Percentiles rank a stretch among this genome's conserved stretches.
These are phyloP conservation scores for Pseudozyma sp. DNA, from an alignment of 1,284 basidiomycete genomes.

Conservation along the genomic window DNA sequence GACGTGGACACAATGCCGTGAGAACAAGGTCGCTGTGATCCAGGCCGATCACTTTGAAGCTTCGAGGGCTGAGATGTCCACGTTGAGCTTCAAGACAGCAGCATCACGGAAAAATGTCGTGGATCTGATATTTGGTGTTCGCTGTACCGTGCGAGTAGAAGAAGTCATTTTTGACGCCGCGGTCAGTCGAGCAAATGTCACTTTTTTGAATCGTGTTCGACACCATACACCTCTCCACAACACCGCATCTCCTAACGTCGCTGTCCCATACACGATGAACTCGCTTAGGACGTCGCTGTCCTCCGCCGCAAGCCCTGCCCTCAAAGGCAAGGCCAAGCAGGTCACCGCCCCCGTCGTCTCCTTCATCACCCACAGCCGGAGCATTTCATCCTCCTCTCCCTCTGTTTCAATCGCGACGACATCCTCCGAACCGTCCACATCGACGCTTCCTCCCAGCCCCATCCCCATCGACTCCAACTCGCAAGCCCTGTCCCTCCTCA, in stretches of 20 bases:
- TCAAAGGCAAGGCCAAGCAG: constrained; percentile 46
- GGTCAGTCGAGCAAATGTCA: not conserved
- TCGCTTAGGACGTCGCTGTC: constrained; percentile 22
- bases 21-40: too few relatives aligned
- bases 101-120: too few relatives aligned
- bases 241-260: too few relatives aligned
- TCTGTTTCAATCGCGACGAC: constrained; percentile 4
- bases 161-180: constrained; percentile 5
- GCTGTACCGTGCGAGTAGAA: constrained; percentile 34
- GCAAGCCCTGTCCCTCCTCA: constrained; percentile 70
- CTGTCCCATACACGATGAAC: constrained; percentile 21
- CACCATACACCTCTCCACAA: not conserved
- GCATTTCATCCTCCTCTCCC: constrained; percentile 4
- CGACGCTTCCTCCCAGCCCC: not conserved
- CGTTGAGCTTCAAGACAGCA: too few relatives aligned
- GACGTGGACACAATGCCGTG: too few relatives aligned
- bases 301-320: constrained; percentile 10
- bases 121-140: too few relatives aligned
- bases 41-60: too few relatives aligned
- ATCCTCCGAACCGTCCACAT: constrained; percentile 6
- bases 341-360: constrained; percentile 8
- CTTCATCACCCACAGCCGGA: constrained; percentile 1
- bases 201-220: not conserved
- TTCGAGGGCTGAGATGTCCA: too few relatives aligned
- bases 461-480: constrained; percentile 16